Base-by-base conservation (phyloP, 352 stramenopile genomes). In the Globisporangium lucens region DNA sequence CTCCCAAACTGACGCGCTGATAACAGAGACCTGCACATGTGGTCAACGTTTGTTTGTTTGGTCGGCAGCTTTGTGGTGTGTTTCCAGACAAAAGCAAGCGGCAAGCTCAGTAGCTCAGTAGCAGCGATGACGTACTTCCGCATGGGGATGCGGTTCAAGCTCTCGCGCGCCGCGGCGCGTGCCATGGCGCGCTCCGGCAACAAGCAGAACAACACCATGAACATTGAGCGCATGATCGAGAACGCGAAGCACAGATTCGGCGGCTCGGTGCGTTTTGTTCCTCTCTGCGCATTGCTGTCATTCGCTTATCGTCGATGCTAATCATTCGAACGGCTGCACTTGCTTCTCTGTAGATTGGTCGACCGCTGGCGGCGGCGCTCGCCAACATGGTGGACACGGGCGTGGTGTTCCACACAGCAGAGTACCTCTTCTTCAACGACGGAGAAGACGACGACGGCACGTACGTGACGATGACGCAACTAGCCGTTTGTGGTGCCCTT, bases 401-500 rank as follows among this genome's bases (percentile, higher is more conserved):
- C 10, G 62, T 85, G 47, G 72, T 73, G 56, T 89, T 90, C 68
- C 83, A 87, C 70, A 76, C 76, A 66, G 75, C 80, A 47, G 75
- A 88, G 71, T 92, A 83, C 63, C 74, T 92, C 66, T 92, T 82
- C 77, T 92, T 92, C 68, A 68, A 77, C 67, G 82, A 92, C 72
- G 80, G 77, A 41, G 82, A 92, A 72, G 84, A 92, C 70, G 84
- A 92, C 71, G 84, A 92, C 74, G 84, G 84, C 67, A 92, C 84
- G 84, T 92, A 90, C 69, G 84, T 76, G 55, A 58, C 12, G 24
- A 29, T 30, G 15, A 33, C 43, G 29, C 55, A 29, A 20, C 4
- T 60, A 12, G 36, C 5, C 29, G 2, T 9, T 55, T 58, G 15
- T 5, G 17, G 12, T 38, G 8, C 27, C 46, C 29, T 58, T 63